phyloP scores from a whole-genome alignment of 176 grass and related monocot genomes.

The Panicum miliaceum region DNA sequence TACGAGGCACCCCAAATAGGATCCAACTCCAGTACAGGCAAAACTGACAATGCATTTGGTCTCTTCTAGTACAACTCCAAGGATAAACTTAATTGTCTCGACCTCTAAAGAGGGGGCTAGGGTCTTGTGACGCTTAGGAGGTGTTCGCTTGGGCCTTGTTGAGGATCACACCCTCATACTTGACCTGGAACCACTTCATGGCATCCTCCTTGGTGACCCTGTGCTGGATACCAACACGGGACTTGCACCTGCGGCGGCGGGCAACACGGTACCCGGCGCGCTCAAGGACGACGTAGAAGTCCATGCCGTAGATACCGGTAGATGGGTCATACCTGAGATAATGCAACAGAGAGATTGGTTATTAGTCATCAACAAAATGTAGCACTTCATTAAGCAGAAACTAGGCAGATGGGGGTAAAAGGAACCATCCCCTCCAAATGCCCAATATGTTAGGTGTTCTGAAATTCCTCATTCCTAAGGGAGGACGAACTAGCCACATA shows the following conservation, averaged over 20 bases:
- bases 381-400: not conserved
- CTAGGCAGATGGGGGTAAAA: not conserved
- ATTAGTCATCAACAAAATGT: not conserved
- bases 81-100: not conserved
- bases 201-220: conserved; percentile 1
- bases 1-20: not conserved
- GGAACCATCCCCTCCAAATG: not conserved
- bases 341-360: not conserved
- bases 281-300: not conserved
- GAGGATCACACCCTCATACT: conserved; percentile 3
- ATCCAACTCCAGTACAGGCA: not conserved
- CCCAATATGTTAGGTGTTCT: too few relatives aligned
- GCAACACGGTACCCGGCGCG: not conserved
- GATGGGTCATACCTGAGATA: not conserved
- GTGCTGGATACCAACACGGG: conserved; percentile 10
- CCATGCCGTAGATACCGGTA: not conserved
- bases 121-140: not conserved
- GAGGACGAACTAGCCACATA: not conserved
- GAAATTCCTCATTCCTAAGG: not conserved
- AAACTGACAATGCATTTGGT: not conserved
- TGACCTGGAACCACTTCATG: not conserved
- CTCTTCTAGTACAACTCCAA: not conserved
- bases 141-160: conserved; percentile 7
- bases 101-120: not conserved
- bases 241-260: conserved; percentile 5